Base-by-base conservation (phyloP, 179 eudicot species). In the Amaranthus tricolor region DNA sequence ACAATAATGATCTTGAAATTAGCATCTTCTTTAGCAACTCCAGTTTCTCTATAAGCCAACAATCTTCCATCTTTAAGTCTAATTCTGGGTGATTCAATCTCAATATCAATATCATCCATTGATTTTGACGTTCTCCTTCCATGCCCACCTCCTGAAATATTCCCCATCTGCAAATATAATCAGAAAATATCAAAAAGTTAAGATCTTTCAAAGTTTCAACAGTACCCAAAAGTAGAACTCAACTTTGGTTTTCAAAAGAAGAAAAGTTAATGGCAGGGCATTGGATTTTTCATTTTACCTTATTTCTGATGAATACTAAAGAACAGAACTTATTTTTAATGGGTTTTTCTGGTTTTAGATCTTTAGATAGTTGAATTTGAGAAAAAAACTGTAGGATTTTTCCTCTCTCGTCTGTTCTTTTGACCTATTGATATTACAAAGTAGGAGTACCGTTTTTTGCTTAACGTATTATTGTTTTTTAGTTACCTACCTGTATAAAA, bases 21-120 rank as follows among this genome's bases (percentile, higher is more conserved):
- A 2, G 92, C 89, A 51, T 62, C 69, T 14, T 84, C 80, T 68
- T 75, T 90, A 55, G 88, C 69, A 20, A 90, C 92, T 21, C 95
- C 95, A 60, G 73, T 68, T 72, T 90, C 95, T 73, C 79, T 85
- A 60, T 90, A 90, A 63, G 96, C 87, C 83, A 90, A 73, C 65
- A 21, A 75, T 75, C 95, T 87, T 19, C 95, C 95, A 85, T 90
- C 95, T 68, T 71, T 83, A 13, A 90, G 75, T 71, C 59, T 85
- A 44, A 90, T 79, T 76, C 85, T 82, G 1, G 87, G 83, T 70
- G 82, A 78, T 31, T 69, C 58, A 62, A 82, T 70, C 24, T 62
- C 82, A 68, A 74, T 62, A 48, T 75, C 82, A 60, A 59, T 58
- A n/a, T 80, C 84, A 82, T 75, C 86, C 70, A 78, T 78, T 66